Evolutionary conservation across 2,329 filamentous ascomycete genomes (phyloP).

Genomic region (Aureobasidium mangrovei): DNA sequence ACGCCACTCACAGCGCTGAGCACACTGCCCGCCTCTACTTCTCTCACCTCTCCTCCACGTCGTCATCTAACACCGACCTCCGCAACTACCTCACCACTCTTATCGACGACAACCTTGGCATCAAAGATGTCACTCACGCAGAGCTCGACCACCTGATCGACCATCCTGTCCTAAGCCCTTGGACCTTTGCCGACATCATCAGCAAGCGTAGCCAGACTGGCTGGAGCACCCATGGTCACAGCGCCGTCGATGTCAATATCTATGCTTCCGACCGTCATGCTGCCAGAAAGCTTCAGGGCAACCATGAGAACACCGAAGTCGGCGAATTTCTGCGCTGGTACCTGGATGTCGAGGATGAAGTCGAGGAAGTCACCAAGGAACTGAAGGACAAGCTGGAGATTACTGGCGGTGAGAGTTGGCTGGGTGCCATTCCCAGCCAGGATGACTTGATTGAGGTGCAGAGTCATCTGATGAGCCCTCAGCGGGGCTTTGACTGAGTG

Average conservation of each 20-base stretch:
- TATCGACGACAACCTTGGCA: constrained; percentile 62
- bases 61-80: constrained; percentile 26
- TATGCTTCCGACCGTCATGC: constrained; percentile 66
- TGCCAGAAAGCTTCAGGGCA: constrained; percentile 61
- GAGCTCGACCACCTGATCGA: constrained; percentile 62
- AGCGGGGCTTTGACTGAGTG: constrained; percentile 1
- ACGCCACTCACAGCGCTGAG: constrained; percentile 67
- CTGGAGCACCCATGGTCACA: constrained; percentile 87
- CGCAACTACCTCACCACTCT: constrained; percentile 59
- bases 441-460: neutral
- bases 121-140: constrained; percentile 59
- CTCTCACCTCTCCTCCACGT: constrained; percentile 43
- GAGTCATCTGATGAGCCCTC: constrained; percentile 3
- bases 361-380: constrained; percentile 68
- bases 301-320: constrained; percentile 91
- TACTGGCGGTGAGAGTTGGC: constrained; percentile 30
- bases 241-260: constrained; percentile 88
- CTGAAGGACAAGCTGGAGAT: constrained; percentile 50
- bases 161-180: constrained; percentile 46
- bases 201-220: constrained; percentile 81
- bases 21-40: constrained; percentile 56
- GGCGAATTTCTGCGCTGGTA: constrained; percentile 74
- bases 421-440: constrained; percentile 31
- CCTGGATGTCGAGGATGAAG: constrained; percentile 71
- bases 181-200: constrained; percentile 72